phyloP scores from a whole-genome alignment of 1,284 basidiomycete genomes.

The Fomitiporia mediterranea region DNA sequence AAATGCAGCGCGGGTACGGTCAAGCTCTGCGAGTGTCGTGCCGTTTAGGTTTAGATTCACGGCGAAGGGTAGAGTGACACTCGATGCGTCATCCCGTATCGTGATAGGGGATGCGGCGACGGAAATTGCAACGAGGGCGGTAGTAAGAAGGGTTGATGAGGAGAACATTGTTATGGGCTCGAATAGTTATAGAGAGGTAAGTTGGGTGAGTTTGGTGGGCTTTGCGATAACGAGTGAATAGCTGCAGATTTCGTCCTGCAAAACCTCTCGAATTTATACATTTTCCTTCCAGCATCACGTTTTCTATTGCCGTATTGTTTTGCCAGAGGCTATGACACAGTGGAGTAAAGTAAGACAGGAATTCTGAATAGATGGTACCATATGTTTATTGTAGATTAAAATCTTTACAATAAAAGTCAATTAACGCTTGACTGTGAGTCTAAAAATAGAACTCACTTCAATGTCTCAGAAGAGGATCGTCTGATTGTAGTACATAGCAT shows the following conservation, averaged over 20 bases:
- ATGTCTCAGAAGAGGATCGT: not conserved
- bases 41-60: constrained; percentile 9
- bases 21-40: constrained; percentile 16
- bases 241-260: not conserved
- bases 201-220: not conserved
- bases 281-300: not conserved
- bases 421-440: not conserved
- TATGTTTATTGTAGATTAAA: not conserved
- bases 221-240: not conserved
- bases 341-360: not conserved
- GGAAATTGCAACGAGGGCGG: constrained; percentile 9
- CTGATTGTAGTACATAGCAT: too few relatives aligned
- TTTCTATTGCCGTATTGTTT: not conserved
- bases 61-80: constrained; percentile 8
- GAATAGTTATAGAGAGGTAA: not conserved
- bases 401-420: not conserved
- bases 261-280: not conserved
- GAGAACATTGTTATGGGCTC: not conserved
- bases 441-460: constrained; percentile 9
- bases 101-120: constrained; percentile 3
- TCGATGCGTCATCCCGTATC: constrained; percentile 2
- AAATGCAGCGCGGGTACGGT: constrained; percentile 16
- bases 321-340: not conserved
- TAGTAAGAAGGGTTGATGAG: constrained; percentile 5
- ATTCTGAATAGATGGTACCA: not conserved